These are phyloP conservation scores for Adansonia rubrostipa DNA, from an alignment of 441 rosid genomes.

Conservation along the genomic window DNA sequence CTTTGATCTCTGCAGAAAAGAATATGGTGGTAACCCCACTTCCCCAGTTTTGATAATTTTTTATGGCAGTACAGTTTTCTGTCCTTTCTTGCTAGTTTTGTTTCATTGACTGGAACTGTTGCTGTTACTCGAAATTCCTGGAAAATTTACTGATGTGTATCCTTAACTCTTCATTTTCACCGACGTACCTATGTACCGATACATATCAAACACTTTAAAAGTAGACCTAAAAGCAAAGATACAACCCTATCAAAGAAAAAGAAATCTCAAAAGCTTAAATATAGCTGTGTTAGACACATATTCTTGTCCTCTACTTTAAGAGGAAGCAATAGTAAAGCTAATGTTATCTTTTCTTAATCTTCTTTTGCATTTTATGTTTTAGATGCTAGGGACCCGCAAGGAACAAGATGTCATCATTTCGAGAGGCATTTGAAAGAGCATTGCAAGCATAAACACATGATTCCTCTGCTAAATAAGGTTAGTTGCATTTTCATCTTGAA, in stretches of 20 bases:
- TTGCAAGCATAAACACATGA: conserved; percentile 87
- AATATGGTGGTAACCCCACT: not conserved
- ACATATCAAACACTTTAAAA: not conserved
- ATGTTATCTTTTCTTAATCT: not conserved
- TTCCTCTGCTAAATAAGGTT: conserved; percentile 87
- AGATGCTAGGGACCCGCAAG: conserved; percentile 98
- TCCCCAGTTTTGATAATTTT: not conserved
- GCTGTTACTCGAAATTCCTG: not conserved
- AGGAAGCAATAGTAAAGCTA: not conserved
- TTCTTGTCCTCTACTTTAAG: not conserved
- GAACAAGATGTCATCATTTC: conserved; percentile 90
- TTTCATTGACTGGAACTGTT: not conserved
- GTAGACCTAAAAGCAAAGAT: not conserved
- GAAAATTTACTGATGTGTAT: not conserved
- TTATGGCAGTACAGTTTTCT: not conserved
- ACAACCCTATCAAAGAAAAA: not conserved
- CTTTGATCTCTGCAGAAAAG: not conserved
- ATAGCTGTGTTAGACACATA: not conserved
- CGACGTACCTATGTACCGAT: not conserved
- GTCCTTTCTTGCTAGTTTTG: not conserved
- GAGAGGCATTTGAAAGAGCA: conserved; percentile 93
- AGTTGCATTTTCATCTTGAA: conserved; percentile 24
- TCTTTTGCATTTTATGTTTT: conserved; percentile 58
- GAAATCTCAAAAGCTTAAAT: not conserved
- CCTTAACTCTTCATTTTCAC: not conserved